Conservation (phyloP, 345 rosid genomes). For the Camelina neglecta region DNA sequence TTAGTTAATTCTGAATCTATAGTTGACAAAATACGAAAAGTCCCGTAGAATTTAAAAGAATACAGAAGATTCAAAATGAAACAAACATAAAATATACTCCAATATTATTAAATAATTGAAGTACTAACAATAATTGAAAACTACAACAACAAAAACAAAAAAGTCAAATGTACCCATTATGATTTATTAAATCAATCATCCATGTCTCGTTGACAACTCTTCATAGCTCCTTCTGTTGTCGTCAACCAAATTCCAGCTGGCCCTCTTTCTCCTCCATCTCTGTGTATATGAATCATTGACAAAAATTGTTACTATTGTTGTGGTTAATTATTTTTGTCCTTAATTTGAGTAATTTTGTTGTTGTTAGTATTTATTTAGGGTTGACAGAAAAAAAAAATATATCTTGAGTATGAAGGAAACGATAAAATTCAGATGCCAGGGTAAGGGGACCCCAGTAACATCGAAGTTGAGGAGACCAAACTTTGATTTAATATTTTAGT, state of each 20-base stretch:
- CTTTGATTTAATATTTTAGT: conserved; percentile 23
- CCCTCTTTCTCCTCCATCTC: not conserved
- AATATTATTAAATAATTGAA: too few species aligned
- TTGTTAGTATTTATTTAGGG: too few species aligned
- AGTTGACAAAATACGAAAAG: conserved; percentile 35
- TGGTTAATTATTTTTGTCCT: too few species aligned
- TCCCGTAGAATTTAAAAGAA: conserved; percentile 8
- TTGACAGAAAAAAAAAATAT: not conserved
- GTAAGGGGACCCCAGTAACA: conserved; percentile 40
- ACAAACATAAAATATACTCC: conserved; percentile 26
- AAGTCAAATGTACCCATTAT: conserved; percentile 37
- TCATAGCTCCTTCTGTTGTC: conserved; percentile 1
- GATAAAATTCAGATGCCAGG: conserved; percentile 12
- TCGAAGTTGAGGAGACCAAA: conserved; percentile 42
- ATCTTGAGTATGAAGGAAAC: conserved; percentile 23
- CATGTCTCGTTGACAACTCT: conserved; percentile 43
- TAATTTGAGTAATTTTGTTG: not conserved
- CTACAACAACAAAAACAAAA: too few species aligned
- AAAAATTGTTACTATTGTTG: not conserved
- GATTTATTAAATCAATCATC: conserved; percentile 18
- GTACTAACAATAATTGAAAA: not conserved
- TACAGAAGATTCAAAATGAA: conserved; percentile 31
- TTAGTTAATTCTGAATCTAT: conserved; percentile 19
- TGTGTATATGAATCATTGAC: conserved; percentile 31
- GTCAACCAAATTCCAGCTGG: conserved; percentile 38